Conservation (phyloP, 495 filamentous ascomycete species). For the Penicillium mononematosum region DNA sequence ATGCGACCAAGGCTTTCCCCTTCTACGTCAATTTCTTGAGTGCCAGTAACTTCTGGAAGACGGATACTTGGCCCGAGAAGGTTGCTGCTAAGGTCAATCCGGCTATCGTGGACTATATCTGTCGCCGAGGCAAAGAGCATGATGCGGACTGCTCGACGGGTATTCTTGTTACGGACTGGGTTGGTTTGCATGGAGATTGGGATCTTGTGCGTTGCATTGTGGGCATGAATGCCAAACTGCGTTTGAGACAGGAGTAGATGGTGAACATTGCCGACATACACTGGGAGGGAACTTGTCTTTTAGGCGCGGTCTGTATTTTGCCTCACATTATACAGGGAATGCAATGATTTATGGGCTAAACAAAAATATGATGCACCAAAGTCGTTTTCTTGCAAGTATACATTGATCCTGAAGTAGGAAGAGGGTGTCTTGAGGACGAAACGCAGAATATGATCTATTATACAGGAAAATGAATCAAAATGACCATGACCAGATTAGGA, state of each 20-base stretch:
- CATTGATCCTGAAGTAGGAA: constrained; percentile 21
- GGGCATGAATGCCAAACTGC: constrained; percentile 81
- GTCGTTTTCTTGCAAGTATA: constrained; percentile 23
- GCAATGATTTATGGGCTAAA: constrained; percentile 3
- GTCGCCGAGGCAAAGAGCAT: constrained; percentile 59
- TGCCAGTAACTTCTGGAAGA: constrained; percentile 90
- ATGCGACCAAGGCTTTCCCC: constrained; percentile 50
- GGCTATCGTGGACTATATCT: constrained; percentile 77
- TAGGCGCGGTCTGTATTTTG: neutral
- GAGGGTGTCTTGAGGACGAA: constrained; percentile 20
- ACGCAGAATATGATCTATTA: constrained; percentile 35
- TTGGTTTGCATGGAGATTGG: constrained; percentile 88
- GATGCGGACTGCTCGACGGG: constrained; percentile 81
- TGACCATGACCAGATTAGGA: constrained; percentile 23
- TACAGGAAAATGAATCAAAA: constrained; percentile 35
- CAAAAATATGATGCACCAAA: constrained; percentile 3
- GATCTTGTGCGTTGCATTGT: constrained; percentile 86
- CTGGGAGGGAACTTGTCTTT: neutral
- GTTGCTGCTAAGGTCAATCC: constrained; percentile 92
- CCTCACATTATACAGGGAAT: neutral
- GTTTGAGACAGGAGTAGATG: constrained; percentile 43
- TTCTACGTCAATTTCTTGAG: constrained; percentile 90
- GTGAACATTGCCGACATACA: neutral
- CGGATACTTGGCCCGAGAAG: constrained; percentile 88
- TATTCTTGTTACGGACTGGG: constrained; percentile 91